Evolutionary conservation across 2,329 filamentous ascomycete genomes (phyloP).

Genomic region (Colletotrichum liaoningense): DNA sequence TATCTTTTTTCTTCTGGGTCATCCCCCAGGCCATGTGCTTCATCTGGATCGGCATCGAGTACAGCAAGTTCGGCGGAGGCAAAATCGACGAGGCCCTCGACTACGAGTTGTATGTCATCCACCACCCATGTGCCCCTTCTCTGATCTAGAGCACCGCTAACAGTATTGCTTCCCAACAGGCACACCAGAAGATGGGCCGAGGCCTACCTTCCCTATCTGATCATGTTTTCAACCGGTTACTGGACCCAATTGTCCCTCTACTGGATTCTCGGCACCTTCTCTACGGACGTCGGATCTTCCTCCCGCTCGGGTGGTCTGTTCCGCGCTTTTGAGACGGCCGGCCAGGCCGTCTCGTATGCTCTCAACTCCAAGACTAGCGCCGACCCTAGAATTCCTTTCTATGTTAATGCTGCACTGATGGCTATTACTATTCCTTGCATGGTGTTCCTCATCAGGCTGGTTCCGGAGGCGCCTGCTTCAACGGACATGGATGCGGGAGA

Average conservation of each 20-base stretch:
- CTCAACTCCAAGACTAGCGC: slow-evolving; percentile 41
- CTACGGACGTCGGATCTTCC: slow-evolving; percentile 46
- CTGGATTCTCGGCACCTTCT: slow-evolving; percentile 50
- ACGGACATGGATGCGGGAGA: slow-evolving; percentile 25
- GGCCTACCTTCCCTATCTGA: slow-evolving; percentile 20
- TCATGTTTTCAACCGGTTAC: slow-evolving; percentile 25
- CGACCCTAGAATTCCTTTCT: slow-evolving; percentile 7
- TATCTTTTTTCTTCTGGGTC: slow-evolving; percentile 13
- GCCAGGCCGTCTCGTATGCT: slow-evolving; percentile 45
- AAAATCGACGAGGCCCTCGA: background rate
- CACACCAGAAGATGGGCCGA: slow-evolving; percentile 25
- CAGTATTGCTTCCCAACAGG: background rate
- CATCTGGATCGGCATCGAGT: slow-evolving; percentile 30
- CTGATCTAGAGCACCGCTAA: background rate
- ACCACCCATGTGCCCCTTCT: accelerated
- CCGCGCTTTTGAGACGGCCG: slow-evolving; percentile 43
- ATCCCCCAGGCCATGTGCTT: slow-evolving; percentile 18
- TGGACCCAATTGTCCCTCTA: slow-evolving; percentile 42
- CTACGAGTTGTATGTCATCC: background rate
- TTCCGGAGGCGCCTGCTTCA: slow-evolving; percentile 13
- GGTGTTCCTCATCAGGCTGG: slow-evolving; percentile 20
- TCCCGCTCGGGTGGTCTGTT: slow-evolving; percentile 44
- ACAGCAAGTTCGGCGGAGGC: slow-evolving; percentile 18
- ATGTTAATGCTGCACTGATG: slow-evolving; percentile 9
- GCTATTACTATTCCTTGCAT: slow-evolving; percentile 12